These are phyloP conservation scores for Fraxinus xanthoxyloides DNA, from an alignment of 305 asterid species.

Conservation along the genomic window DNA sequence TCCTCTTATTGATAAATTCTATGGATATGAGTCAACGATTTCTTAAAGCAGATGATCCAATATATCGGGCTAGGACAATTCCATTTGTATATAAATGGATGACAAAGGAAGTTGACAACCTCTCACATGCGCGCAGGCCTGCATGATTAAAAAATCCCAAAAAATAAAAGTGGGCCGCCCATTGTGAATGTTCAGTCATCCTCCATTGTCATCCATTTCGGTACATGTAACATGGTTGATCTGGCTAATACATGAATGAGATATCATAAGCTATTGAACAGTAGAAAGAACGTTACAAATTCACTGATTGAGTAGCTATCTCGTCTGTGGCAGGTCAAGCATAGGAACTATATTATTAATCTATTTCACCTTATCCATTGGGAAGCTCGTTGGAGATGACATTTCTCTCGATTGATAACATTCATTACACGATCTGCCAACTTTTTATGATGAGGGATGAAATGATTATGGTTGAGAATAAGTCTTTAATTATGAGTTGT, in stretches of 20 bases:
- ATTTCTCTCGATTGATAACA: slow-evolving; percentile 28
- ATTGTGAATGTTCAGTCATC: no score
- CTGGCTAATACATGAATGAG: neutral
- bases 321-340: slow-evolving; percentile 60
- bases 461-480: slow-evolving; percentile 3
- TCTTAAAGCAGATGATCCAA: neutral
- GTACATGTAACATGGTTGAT: neutral
- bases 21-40: neutral
- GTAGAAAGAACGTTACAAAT: neutral
- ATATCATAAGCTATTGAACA: neutral
- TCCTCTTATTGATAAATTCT: neutral
- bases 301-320: neutral
- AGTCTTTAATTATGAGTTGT: neutral
- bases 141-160: no score
- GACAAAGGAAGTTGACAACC: no score
- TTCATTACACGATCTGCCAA: neutral
- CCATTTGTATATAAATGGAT: no score
- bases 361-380: slow-evolving; percentile 72
- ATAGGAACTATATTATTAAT: slow-evolving; percentile 76
- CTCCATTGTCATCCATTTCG: no score
- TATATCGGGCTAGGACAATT: neutral
- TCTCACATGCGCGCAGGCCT: no score
- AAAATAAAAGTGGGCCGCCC: no score
- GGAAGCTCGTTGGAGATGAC: slow-evolving; percentile 41
- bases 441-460: neutral